Conservation (phyloP, 23 red algal species). For the Agarophyton chilense region DNA sequence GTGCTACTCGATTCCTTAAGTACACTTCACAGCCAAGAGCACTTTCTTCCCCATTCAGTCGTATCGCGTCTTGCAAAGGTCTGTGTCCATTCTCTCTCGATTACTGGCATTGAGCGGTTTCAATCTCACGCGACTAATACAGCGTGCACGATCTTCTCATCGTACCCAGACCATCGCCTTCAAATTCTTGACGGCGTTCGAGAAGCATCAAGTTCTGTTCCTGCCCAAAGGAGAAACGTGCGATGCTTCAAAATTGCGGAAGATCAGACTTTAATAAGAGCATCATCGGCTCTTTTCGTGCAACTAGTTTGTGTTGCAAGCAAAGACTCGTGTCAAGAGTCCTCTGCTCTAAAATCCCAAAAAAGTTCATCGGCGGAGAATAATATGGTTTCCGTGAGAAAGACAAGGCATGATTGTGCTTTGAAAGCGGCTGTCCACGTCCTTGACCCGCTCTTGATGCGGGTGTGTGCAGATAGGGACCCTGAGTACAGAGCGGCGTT, state of each 20-base stretch:
- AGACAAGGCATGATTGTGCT: slow-evolving; percentile 33
- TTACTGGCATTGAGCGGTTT: slow-evolving; percentile 36
- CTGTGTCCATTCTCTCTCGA: slow-evolving; percentile 40
- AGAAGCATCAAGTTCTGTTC: slow-evolving; percentile 23
- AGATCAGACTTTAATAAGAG: slow-evolving; percentile 1
- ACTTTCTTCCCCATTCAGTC: slow-evolving; percentile 31
- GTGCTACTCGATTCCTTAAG: slow-evolving; percentile 9
- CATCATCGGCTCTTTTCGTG: slow-evolving; percentile 35
- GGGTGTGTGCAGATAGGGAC: slow-evolving; percentile 24
- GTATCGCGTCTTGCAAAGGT: slow-evolving; percentile 15
- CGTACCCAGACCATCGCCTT: slow-evolving; percentile 30
- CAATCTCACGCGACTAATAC: slow-evolving; percentile 44
- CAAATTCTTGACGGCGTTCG: slow-evolving; percentile 44
- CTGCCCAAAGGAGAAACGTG: slow-evolving; percentile 32
- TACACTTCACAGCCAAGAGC: slow-evolving; percentile 33
- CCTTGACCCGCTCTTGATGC: slow-evolving; percentile 17
- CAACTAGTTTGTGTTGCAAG: slow-evolving; percentile 53
- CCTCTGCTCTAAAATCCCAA: not conserved
- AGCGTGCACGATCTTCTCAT: slow-evolving; percentile 29
- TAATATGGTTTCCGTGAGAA: not conserved
- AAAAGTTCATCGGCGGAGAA: not conserved
- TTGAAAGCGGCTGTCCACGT: slow-evolving; percentile 39
- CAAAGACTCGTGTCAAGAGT: not conserved
- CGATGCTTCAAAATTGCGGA: slow-evolving; percentile 30
- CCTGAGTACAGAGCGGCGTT: slow-evolving; percentile 31